Evolutionary conservation across 129 eudicot species (phyloP).

Genomic region (Smallanthus sonchifolius): DNA sequence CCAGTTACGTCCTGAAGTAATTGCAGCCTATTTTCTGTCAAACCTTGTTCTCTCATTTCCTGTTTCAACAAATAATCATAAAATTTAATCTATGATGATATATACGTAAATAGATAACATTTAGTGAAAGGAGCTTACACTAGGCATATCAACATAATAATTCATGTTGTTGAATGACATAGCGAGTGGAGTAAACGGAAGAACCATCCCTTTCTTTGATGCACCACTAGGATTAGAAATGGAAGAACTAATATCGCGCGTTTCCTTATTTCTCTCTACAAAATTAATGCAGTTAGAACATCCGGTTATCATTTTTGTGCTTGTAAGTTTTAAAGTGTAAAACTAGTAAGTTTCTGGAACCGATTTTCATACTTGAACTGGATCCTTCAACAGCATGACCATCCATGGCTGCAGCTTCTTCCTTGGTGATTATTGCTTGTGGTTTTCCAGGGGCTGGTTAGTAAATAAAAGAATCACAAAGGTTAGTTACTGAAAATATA

Average conservation of each 20-base stretch:
- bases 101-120: neutral
- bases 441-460: conserved; percentile 58
- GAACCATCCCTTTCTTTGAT: conserved; percentile 51
- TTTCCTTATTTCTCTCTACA: conserved; percentile 2
- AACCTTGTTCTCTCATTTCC: conserved; percentile 42
- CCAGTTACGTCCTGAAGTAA: conserved; percentile 42
- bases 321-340: neutral
- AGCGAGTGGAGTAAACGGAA: conserved; percentile 47
- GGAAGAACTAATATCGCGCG: conserved; percentile 5
- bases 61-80: conserved; percentile 6
- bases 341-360: neutral
- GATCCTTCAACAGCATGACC: conserved; percentile 3
- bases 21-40: conserved; percentile 24
- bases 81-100: neutral
- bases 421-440: conserved; percentile 60
- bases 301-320: neutral
- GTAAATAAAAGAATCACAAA: neutral
- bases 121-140: conserved; percentile 27
- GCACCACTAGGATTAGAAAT: conserved; percentile 10
- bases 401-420: conserved; percentile 33
- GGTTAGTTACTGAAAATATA: neutral
- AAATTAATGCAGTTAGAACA: neutral
- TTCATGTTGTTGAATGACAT: conserved; percentile 46
- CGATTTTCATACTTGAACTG: neutral
- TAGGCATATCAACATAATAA: conserved; percentile 52